These are phyloP conservation scores for Verticillium tricorpus DNA, from an alignment of 2,329 filamentous ascomycete species.

Conservation along the genomic window DNA sequence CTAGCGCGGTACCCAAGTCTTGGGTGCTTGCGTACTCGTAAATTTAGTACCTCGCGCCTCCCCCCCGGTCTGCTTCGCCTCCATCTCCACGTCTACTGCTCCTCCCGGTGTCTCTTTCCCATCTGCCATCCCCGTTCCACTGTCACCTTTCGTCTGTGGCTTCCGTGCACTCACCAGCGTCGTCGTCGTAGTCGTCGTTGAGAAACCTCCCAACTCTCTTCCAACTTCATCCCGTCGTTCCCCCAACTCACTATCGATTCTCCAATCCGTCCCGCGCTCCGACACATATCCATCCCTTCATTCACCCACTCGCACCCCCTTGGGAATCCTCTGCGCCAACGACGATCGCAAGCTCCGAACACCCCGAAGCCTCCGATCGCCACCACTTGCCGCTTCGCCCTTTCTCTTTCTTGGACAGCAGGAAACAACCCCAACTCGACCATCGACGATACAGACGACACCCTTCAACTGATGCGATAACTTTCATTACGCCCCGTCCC, in stretches of 20 bases:
- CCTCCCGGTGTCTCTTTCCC: not conserved
- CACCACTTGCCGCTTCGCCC: not conserved
- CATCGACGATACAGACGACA: not conserved
- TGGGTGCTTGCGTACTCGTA: not conserved
- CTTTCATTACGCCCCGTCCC: conserved; percentile 8
- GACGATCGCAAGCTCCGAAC: not conserved
- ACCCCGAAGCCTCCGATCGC: not conserved
- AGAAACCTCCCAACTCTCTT: not conserved
- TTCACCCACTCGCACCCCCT: not conserved
- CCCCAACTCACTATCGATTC: not conserved
- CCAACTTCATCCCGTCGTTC: not conserved
- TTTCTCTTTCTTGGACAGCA: not conserved
- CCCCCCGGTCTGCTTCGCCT: not conserved
- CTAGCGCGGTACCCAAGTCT: not conserved
- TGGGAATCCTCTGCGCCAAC: not conserved
- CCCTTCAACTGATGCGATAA: conserved; percentile 1
- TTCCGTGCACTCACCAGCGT: not conserved
- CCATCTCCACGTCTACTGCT: not conserved
- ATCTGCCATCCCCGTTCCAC: not conserved
- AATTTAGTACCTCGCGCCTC: not conserved
- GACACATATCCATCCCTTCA: not conserved
- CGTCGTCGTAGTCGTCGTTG: not conserved
- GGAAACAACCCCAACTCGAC: not conserved
- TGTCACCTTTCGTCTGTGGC: not conserved
- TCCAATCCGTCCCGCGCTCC: not conserved